Percentiles rank a stretch among this genome's conserved stretches.
Evolutionary conservation across 345 rosid genomes (phyloP).

Genomic region (Pistacia atlantica): DNA sequence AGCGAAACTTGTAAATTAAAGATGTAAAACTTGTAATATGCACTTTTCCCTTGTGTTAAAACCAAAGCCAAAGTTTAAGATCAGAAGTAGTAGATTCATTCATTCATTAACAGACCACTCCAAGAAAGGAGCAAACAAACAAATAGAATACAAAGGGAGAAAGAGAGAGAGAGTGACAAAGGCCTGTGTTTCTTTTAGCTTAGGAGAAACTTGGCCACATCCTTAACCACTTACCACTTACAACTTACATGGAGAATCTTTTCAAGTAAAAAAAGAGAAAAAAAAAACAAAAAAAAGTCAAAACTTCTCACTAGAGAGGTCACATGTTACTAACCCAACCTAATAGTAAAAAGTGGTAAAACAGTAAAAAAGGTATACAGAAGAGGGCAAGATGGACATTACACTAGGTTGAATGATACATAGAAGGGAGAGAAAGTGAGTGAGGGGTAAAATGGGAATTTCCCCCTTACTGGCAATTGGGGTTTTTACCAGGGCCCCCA

Average conservation of each 20-base stretch:
- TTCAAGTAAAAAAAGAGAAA: slow-evolving; percentile 16
- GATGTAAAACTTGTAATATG: too few relatives aligned
- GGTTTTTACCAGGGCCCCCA: slow-evolving; percentile 92
- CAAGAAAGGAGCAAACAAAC: slow-evolving; percentile 38
- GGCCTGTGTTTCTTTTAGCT: slow-evolving; percentile 51
- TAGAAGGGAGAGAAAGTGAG: slow-evolving; percentile 10
- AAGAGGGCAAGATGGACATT: slow-evolving; percentile 19
- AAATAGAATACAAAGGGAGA: slow-evolving; percentile 39
- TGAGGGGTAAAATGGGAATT: background rate
- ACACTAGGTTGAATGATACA: slow-evolving; percentile 61
- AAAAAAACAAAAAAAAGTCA: slow-evolving; percentile 25
- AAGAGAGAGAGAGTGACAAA: slow-evolving; percentile 20
- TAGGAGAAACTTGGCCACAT: slow-evolving; percentile 42
- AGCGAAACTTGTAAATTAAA: too few relatives aligned
- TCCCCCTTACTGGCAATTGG: slow-evolving; percentile 59
- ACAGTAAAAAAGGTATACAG: slow-evolving; percentile 32
- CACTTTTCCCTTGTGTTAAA: too few relatives aligned
- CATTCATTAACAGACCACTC: slow-evolving; percentile 44
- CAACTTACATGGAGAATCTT: slow-evolving; percentile 40
- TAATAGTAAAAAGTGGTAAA: slow-evolving; percentile 30
- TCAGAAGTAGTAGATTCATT: background rate
- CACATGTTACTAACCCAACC: slow-evolving; percentile 39
- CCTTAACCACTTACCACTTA: slow-evolving; percentile 31
- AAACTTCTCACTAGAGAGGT: slow-evolving; percentile 54
- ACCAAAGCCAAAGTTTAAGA: background rate